Base-by-base conservation (phyloP, 2,329 filamentous ascomycete genomes). In the Alternaria arborescens region DNA sequence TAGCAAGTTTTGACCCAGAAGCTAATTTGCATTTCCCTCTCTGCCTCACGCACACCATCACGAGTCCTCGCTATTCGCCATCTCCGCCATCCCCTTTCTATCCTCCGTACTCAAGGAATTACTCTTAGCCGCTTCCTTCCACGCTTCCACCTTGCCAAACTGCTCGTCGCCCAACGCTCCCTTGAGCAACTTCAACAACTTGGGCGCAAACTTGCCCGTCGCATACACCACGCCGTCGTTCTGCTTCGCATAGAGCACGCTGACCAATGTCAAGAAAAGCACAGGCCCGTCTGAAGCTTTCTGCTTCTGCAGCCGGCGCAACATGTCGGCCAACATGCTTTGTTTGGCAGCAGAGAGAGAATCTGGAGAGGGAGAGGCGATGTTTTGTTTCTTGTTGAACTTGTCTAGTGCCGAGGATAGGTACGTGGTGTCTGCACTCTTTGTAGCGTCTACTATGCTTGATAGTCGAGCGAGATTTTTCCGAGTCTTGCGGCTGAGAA, bases 131-230 rank as follows among this genome's bases (percentile, higher is more conserved):
- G 58, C 61, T 18, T 80, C 78, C 58, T 81, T 81, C 72, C 78
- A 75, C 14, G 50, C 64, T 52, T 80, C 77, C 32, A 80, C 47
- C 52, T 63, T 64, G 28, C 65, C 70, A 52, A 77, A 76, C 47
- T 71, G 61, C 34, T 68, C 74, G 6, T 54, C 53, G 2, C 55
- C 52, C 18, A 75, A 30, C 7, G 40, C 54, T 3, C 62, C 47
- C 55, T 77, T 79, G 30, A 80, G 56, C 52, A 72, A 61, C 59
- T 77, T 80, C 46, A 81, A 58, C 52, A 81, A 48, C 63, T 77
- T 80, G 1, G 79, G 79, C 41, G 78, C 77, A 59, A 77, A 80
- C 62, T 79, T 79, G 8, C 78, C 78, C 38, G 78, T 80, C 10
- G 78, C 78, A 55, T 80, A 80, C 18, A 81, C 66, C 1, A 81